Conservation (phyloP, 2,329 filamentous ascomycete species). For the Xylaria sp. region DNA sequence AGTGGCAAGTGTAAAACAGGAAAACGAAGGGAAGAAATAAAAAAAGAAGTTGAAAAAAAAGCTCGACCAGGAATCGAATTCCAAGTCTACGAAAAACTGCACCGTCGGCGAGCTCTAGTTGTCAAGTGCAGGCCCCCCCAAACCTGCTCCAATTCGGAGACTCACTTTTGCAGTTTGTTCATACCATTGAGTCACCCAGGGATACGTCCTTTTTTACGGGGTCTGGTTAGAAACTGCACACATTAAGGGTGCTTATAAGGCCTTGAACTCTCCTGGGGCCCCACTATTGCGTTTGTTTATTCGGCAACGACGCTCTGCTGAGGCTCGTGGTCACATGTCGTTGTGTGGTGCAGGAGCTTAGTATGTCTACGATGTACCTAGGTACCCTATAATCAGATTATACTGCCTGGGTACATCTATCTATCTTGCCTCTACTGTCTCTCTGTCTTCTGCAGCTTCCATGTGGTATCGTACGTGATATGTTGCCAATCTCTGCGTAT, state of each 20-base stretch:
- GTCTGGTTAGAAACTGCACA: constrained; percentile 9
- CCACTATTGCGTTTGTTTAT: neutral
- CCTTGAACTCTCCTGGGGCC: neutral
- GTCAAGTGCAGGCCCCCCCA: constrained; percentile 20
- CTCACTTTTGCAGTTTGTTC: constrained; percentile 30
- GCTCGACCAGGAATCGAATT: constrained; percentile 18
- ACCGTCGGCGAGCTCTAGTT: constrained; percentile 26
- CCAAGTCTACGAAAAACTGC: constrained; percentile 28
- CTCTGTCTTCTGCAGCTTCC: neutral
- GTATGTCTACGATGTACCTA: neutral
- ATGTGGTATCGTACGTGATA: no score
- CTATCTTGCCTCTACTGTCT: neutral
- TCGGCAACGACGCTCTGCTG: neutral
- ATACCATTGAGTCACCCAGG: constrained; percentile 36
- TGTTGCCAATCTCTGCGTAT: no score
- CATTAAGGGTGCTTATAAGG: neutral
- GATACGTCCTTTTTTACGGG: constrained; percentile 36
- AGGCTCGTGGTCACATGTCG: neutral
- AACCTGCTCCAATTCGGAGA: constrained; percentile 28
- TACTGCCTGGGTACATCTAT: neutral
- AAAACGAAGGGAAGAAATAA: neutral
- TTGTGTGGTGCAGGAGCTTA: neutral
- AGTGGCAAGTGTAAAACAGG: no score
- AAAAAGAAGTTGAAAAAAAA: constrained; percentile 16
- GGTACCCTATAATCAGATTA: neutral